phyloP scores from a whole-genome alignment of 2,329 filamentous ascomycete genomes.

The Chaetomiaceae sp. region DNA sequence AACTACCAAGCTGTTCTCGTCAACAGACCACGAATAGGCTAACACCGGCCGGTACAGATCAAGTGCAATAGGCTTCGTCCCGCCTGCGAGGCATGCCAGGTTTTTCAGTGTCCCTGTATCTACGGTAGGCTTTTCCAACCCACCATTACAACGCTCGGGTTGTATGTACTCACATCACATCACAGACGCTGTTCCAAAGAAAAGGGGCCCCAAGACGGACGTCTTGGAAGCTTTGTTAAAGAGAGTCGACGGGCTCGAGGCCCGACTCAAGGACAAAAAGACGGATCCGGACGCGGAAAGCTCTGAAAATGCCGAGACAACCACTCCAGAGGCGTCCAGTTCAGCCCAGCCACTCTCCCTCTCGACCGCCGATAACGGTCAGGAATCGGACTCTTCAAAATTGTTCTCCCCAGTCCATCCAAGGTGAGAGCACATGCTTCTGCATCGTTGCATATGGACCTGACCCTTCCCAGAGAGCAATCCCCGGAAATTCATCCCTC shows the following conservation, averaged over 20 bases:
- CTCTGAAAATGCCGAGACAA: conserved; percentile 27
- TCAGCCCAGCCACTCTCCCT: conserved; percentile 18
- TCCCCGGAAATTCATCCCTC: conserved; percentile 51
- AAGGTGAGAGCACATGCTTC: conserved; percentile 29
- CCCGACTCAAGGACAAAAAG: conserved; percentile 67
- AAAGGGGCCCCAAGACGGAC: conserved; percentile 84
- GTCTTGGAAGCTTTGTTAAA: conserved; percentile 80
- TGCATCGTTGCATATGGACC: neutral
- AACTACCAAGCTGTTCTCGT: neutral
- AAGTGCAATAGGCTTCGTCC: conserved; percentile 85
- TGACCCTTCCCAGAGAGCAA: conserved; percentile 36
- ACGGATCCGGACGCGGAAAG: conserved; percentile 29
- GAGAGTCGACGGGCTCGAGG: conserved; percentile 79
- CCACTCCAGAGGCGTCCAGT: conserved; percentile 19
- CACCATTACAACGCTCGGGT: no score
- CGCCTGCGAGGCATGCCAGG: conserved; percentile 81
- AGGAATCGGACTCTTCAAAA: conserved; percentile 35
- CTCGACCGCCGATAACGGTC: conserved; percentile 27
- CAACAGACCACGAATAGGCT: neutral
- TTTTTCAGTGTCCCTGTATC: conserved; percentile 82
- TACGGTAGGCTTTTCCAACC: conserved; percentile 59
- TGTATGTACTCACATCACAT: no score
- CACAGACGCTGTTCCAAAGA: conserved; percentile 81
- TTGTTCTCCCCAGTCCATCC: conserved; percentile 40
- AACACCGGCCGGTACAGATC: conserved; percentile 53